Base-by-base conservation (phyloP, 495 filamentous ascomycete genomes). In the Coniosporium apollinis region DNA sequence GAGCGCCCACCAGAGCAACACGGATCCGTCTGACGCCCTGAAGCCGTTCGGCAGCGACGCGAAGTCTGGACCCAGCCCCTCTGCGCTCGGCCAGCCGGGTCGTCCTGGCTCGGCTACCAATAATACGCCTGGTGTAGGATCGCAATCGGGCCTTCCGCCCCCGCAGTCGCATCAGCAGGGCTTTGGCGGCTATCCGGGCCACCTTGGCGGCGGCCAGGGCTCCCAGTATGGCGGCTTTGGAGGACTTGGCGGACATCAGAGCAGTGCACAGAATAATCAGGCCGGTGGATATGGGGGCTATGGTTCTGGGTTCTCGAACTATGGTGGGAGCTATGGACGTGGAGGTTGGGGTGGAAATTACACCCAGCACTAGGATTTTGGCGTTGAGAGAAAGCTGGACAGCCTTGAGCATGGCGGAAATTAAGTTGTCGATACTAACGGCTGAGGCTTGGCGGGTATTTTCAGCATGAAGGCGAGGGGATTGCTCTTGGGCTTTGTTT, bases 21-120 rank as follows among this genome's bases (percentile, higher is more conserved):
- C 38, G 37, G 65, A 63, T 33, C 54, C 54, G 24, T 74, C 75
- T 34, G 83, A 92, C 46, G 60, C 79, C 1, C 58, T 86, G 49
- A 92, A 92, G 64, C 70, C 72, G 13, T 83, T 70, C 42, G 76
- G 76, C 24, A 61, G 74, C 36, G 89, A 91, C 60, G 46, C 55
- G 47, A 60, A 73, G 22, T 66, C 68, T 28, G 83, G 82, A 4
- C 84, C 85, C 2, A 91, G 82, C 56, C 85, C 85, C 19, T 82
- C 82, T 5, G n/a, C n/a, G n/a, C 69, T 92, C 19, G 74, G 72
- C 19, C 79, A 82, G 47, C 76, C 81, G 22, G 73, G 70, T 21
- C 79, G 85, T 38, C 84, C 85, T 11, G 83, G 82, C 14, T 92
- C 85, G 21, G 82, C 85, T 10, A 75, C 78, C 10, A 89, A 84